phyloP scores from a whole-genome alignment of 441 rosid species.

The Populus hybrid region DNA sequence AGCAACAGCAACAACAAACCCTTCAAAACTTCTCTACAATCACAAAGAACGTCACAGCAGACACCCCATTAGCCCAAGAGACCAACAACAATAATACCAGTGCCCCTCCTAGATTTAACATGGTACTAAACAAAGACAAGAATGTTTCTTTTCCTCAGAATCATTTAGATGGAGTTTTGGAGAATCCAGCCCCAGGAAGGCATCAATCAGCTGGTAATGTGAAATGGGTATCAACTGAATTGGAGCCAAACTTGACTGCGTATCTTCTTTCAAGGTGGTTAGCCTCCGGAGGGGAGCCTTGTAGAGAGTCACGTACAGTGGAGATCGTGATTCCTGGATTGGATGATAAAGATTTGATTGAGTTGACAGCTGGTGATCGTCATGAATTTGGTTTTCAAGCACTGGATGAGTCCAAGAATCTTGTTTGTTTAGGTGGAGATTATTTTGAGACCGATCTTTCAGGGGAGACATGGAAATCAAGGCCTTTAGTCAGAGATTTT shows the following conservation, averaged over 20 bases:
- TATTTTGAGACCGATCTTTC: constrained; percentile 89
- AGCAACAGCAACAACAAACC: constrained; percentile 7
- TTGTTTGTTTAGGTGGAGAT: constrained; percentile 79
- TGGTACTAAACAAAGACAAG: not conserved
- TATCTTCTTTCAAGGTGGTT: constrained; percentile 60
- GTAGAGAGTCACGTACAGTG: constrained; percentile 55
- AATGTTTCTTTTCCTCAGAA: constrained; percentile 2
- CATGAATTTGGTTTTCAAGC: constrained; percentile 70
- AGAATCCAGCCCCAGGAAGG: not conserved
- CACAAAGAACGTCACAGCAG: constrained; percentile 3
- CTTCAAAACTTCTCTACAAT: constrained; percentile 24
- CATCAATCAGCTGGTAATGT: constrained; percentile 8
- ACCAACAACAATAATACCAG: not conserved
- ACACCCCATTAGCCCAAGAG: not conserved
- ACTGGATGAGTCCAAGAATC: constrained; percentile 45
- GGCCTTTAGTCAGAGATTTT: constrained; percentile 78
- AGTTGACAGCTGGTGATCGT: constrained; percentile 59
- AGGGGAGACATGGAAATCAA: constrained; percentile 81
- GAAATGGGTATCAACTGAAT: constrained; percentile 51
- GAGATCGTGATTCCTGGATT: constrained; percentile 52
- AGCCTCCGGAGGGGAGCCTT: constrained; percentile 63
- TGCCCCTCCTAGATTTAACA: not conserved
- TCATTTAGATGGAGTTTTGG: constrained; percentile 8
- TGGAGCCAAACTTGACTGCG: constrained; percentile 46
- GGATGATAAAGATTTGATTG: constrained; percentile 47